A percentile compares a stretch with the other conserved stretches of the same genome.
Evolutionary conservation across 345 rosid genomes (phyloP).

Genomic region (Camelina sativa): DNA sequence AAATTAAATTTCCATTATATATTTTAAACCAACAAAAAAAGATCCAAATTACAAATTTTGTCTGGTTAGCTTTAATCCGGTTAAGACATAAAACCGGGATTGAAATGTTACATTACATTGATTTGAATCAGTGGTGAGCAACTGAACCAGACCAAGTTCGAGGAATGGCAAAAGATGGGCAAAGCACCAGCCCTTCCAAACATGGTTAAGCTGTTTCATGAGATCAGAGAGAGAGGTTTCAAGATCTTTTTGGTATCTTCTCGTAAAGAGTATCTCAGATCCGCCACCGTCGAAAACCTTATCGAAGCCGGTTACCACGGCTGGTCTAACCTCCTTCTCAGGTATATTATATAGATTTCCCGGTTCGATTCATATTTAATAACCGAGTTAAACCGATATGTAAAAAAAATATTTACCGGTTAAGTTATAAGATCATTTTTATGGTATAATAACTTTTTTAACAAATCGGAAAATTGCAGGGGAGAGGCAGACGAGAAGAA

Average conservation of each 20-base stretch:
- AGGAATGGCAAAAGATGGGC: slow-evolving; percentile 69
- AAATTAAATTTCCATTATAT: background rate
- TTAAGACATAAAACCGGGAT: background rate
- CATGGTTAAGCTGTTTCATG: slow-evolving; percentile 61
- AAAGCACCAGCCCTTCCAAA: slow-evolving; percentile 74
- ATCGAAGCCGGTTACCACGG: slow-evolving; percentile 78
- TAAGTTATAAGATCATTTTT: background rate
- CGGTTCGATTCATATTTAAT: background rate
- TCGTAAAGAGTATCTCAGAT: slow-evolving; percentile 71
- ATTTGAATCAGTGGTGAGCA: slow-evolving; percentile 62
- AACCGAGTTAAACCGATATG: background rate
- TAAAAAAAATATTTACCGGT: too few species aligned
- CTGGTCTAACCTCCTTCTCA: slow-evolving; percentile 70
- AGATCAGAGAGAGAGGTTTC: slow-evolving; percentile 64
- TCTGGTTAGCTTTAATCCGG: background rate
- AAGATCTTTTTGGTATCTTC: slow-evolving; percentile 83
- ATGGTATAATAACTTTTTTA: background rate
- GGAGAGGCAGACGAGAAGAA: slow-evolving; percentile 58
- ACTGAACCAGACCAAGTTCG: slow-evolving; percentile 58
- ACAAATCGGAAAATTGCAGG: slow-evolving; percentile 43
- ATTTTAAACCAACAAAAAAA: too few species aligned
- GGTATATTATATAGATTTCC: slow-evolving; percentile 44
- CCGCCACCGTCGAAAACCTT: slow-evolving; percentile 81
- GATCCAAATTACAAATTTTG: too few species aligned
- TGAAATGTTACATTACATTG: slow-evolving; percentile 29